phyloP scores from a whole-genome alignment of 805 yeast genomes.

The Phaffomyces opuntiae region DNA sequence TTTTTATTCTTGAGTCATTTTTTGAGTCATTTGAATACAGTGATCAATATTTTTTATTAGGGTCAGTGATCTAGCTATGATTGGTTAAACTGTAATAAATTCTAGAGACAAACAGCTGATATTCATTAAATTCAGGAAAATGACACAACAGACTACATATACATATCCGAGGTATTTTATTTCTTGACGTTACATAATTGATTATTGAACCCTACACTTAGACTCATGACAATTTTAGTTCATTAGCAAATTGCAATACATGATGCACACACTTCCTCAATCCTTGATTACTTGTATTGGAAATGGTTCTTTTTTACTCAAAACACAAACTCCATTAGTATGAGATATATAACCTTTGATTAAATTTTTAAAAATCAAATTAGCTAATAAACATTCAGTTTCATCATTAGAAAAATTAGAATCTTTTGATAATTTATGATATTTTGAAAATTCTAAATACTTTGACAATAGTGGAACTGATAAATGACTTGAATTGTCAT shows the following conservation, averaged over 20 bases:
- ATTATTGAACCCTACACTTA: too few species aligned
- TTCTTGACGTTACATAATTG: too few species aligned
- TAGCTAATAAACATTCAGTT: constrained; percentile 64
- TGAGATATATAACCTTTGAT: constrained; percentile 83
- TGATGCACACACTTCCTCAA: neutral
- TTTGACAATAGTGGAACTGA: constrained; percentile 34
- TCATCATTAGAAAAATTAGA: constrained; percentile 33
- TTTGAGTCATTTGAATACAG: neutral
- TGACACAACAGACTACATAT: too few species aligned
- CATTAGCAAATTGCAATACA: neutral
- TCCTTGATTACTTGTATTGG: constrained; percentile 34
- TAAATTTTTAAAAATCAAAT: constrained; percentile 48
- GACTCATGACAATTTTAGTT: neutral
- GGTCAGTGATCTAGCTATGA: too few species aligned
- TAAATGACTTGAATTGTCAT: constrained; percentile 25
- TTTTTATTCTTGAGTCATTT: too few species aligned
- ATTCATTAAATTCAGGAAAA: too few species aligned
- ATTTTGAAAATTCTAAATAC: constrained; percentile 33
- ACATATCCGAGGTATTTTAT: too few species aligned
- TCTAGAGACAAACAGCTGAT: too few species aligned
- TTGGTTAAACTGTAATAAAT: too few species aligned
- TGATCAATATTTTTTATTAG: too few species aligned
- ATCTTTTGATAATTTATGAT: constrained; percentile 13
- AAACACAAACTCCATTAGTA: constrained; percentile 61
- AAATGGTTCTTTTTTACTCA: constrained; percentile 70